Percentiles rank a stretch among this genome's conserved stretches.
Evolutionary conservation across 257 asterid species (phyloP).

Genomic region (Ocimum tenuiflorum): DNA sequence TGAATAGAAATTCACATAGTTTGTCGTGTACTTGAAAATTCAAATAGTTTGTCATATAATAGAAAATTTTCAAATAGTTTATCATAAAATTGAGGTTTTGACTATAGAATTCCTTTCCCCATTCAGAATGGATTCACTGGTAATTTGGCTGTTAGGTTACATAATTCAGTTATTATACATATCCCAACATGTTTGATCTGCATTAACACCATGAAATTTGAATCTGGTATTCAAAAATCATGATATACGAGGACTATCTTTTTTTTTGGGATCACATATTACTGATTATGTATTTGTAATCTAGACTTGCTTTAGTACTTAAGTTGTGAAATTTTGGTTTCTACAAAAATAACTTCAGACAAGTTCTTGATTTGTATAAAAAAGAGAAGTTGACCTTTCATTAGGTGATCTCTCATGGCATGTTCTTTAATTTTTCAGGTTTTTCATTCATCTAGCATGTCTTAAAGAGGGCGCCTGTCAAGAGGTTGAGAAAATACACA

Average conservation of each 20-base stretch:
- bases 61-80: too few species aligned
- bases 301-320: not conserved
- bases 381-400: not conserved
- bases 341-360: not conserved
- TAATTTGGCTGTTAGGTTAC: not conserved
- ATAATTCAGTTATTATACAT: not conserved
- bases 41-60: too few species aligned
- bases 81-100: too few species aligned
- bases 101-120: too few species aligned
- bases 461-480: slow-evolving; percentile 14
- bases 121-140: not conserved
- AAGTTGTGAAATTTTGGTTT: not conserved
- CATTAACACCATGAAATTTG: not conserved
- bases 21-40: too few species aligned
- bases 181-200: not conserved
- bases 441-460: slow-evolving; percentile 13
- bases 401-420: not conserved
- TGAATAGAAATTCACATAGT: too few species aligned
- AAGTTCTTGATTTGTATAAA: not conserved
- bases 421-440: slow-evolving; percentile 17
- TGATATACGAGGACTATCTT: not conserved
- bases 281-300: not conserved
- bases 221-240: not conserved
- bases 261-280: not conserved
- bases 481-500: slow-evolving; percentile 31